Base-by-base conservation (phyloP, 139 green algal genomes). In the Penium margaritaceum region DNA sequence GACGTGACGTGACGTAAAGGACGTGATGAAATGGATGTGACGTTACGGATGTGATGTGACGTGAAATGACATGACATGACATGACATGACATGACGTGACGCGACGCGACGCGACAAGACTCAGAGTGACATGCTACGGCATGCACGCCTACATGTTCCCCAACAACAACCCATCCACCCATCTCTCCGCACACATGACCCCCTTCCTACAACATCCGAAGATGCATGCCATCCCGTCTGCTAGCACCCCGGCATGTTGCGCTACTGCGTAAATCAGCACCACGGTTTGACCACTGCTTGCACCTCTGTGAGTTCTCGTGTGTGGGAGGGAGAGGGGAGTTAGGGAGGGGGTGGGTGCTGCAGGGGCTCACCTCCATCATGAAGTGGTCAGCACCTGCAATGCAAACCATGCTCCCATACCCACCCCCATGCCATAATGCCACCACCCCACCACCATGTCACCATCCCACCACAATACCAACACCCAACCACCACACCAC, bases 281-380 rank as follows among this genome's bases (percentile, higher is more conserved):
- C n/a, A n/a, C n/a, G n/a, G n/a, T n/a, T n/a, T n/a, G n/a, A n/a
- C n/a, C n/a, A n/a, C n/a, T n/a, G n/a, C n/a, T n/a, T n/a, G n/a
- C n/a, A n/a, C n/a, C n/a, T n/a, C n/a, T n/a, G n/a, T n/a, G n/a
- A n/a, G n/a, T n/a, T n/a, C n/a, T n/a, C n/a, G 19, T 17, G 44
- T 19, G 6, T 60, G 51, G 15, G 30, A 60, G 51, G 29, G 0
- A 0, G 24, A 24, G 51, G 24, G 19, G 24, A 60, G 51, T 24
- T 5, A 19, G n/a, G 51, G 24, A 60, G 15, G 24, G 15, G 51
- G 6, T 24, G 51, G n/a, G n/a, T n/a, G 43, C 43, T 54, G 14
- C 43, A 54, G 43, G 43, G 15, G n/a, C n/a, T 33, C 33, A 71
- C 63, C 66, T 74, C 66, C 66, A 74, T 74, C 66, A 74, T 74